Percentiles rank a stretch among this genome's conserved stretches.
These are phyloP conservation scores for Aureobasidium sp. DNA, from an alignment of 2,329 filamentous ascomycete genomes.

Conservation along the genomic window DNA sequence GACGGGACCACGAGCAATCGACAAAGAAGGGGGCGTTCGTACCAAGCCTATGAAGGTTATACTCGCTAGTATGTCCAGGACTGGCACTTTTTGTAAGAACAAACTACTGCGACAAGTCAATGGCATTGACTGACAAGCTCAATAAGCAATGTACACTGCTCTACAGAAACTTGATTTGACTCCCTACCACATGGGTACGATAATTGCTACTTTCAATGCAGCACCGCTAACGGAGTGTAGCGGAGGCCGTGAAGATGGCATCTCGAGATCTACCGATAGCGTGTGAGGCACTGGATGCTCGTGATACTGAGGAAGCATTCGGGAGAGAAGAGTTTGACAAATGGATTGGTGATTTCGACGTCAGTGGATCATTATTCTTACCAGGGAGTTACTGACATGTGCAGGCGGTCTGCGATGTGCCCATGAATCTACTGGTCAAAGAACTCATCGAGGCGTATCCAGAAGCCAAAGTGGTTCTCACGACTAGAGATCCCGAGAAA, in stretches of 20 bases:
- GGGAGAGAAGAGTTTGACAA: slow-evolving; percentile 20
- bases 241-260: slow-evolving; percentile 18
- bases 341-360: slow-evolving; percentile 17
- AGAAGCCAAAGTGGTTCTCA: slow-evolving; percentile 20
- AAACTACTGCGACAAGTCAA: neutral
- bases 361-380: neutral
- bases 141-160: neutral
- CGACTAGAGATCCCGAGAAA: slow-evolving; percentile 18
- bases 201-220: neutral
- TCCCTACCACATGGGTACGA: slow-evolving; percentile 20
- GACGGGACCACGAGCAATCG: neutral
- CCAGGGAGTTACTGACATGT: neutral
- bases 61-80: slow-evolving; percentile 22
- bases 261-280: slow-evolving; percentile 19
- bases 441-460: slow-evolving; percentile 20
- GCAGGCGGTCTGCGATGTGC: slow-evolving; percentile 19
- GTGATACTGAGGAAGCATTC: slow-evolving; percentile 17
- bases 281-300: slow-evolving; percentile 19
- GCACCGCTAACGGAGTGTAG: neutral
- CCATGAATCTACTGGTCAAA: slow-evolving; percentile 16
- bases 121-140: neutral
- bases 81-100: slow-evolving; percentile 20
- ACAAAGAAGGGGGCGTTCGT: slow-evolving; percentile 13
- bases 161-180: neutral
- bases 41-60: slow-evolving; percentile 22